Conservation (phyloP, 2,329 filamentous ascomycete genomes). For the Thelonectria olida region DNA sequence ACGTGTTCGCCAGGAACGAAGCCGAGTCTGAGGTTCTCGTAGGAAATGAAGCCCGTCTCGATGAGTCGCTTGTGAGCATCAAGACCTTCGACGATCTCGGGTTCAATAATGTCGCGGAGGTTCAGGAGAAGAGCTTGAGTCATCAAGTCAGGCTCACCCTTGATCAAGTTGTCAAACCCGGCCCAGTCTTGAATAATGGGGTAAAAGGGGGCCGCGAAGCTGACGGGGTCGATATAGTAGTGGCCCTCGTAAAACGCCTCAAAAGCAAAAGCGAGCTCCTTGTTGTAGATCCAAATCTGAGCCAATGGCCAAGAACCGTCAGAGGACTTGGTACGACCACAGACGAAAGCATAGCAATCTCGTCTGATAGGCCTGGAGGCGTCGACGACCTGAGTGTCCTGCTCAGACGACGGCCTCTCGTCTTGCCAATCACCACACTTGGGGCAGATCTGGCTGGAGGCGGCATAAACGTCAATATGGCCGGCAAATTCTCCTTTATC, state of each 20-base stretch:
- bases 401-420: background rate
- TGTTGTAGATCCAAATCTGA: slow-evolving; percentile 16
- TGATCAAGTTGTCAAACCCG: background rate
- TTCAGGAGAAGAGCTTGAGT: background rate
- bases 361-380: background rate
- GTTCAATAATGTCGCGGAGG: background rate
- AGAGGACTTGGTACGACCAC: background rate
- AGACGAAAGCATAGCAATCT: background rate
- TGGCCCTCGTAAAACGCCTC: background rate
- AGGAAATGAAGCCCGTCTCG: background rate
- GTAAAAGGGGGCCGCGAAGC: background rate
- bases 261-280: background rate
- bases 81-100: background rate
- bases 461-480: too few species aligned
- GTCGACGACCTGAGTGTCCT: background rate
- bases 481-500: too few species aligned
- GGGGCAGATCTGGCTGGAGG: too few species aligned
- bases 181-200: slow-evolving; percentile 12
- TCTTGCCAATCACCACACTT: background rate
- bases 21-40: background rate
- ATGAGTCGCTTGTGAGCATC: background rate
- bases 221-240: background rate
- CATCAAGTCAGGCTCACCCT: background rate
- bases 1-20: slow-evolving; percentile 9
- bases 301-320: background rate